Base-by-base conservation (phyloP, 129 eudicot genomes). In the Saposhnikovia divaricata region DNA sequence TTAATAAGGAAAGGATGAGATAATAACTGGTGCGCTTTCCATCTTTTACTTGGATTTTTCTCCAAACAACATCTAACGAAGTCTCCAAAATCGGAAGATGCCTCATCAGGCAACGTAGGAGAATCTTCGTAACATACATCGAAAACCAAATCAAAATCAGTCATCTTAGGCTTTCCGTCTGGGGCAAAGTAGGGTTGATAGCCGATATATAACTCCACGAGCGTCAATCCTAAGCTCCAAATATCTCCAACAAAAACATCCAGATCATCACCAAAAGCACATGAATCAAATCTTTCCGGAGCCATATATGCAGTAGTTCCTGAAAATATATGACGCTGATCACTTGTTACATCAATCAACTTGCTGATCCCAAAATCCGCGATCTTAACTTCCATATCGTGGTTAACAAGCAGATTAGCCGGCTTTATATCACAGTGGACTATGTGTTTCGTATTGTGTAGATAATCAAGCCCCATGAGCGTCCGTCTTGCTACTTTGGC, bases 51-150 rank as follows among this genome's bases (percentile, higher is more conserved):
- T 1, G 79, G 40, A 34, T 83, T 79, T 4, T 55, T 76, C 74
- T 50, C 73, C 86, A 83, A 79, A 57, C 86, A 84, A 71, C 81
- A 42, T 8, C 34, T 13, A 0, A 84, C 28, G 25, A 84, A 84
- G 39, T 66, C 80, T 74, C 28, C 37, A 50, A 84, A 61, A 75
- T 43, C 79, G 18, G 8, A 15, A 21, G 86, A 76, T 1, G 86
- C 78, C 16, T 65, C n/a, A 31, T 28, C 12, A 4, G 80, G 84
- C 47, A 46, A 23, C 19, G 38, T 0, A 45, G 75, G 75, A 14
- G 66, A 45, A 43, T 74, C 44, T 9, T 42, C 3, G 50, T 38
- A 65, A 28, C 78, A 80, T 4, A 80, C 74, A 5, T 71, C 83
- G 23, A 9, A 72, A 12, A 72, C 23, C 28, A 80, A 28, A 25